Conservation (phyloP, 352 stramenopile genomes). For the Aphanomyces invadans region DNA sequence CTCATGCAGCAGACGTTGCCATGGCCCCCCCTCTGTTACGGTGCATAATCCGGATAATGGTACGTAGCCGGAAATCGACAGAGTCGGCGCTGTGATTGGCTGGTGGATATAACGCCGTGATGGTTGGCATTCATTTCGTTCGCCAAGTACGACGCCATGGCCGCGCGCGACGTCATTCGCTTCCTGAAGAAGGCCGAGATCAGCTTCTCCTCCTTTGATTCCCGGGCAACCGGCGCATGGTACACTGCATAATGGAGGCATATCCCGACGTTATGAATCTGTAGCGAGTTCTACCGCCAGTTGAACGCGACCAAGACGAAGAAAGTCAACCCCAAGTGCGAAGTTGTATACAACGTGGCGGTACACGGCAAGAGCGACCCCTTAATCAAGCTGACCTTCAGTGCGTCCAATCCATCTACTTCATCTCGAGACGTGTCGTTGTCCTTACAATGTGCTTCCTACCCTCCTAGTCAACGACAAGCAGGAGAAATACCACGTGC, state of each 20-base stretch:
- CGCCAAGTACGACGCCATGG: conserved; percentile 40
- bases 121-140: conserved; percentile 19
- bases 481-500: conserved; percentile 61
- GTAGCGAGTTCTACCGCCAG: conserved; percentile 77
- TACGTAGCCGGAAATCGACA: neutral
- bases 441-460: conserved; percentile 7
- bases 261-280: neutral
- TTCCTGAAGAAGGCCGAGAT: conserved; percentile 82
- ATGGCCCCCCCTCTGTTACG: no score
- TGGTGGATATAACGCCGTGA: neutral
- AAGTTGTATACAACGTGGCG: conserved; percentile 52
- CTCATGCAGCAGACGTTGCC: no score
- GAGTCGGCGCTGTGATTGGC: no score
- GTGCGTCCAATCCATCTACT: conserved; percentile 31
- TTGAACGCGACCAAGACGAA: conserved; percentile 73
- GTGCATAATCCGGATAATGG: neutral
- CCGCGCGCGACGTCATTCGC: conserved; percentile 71
- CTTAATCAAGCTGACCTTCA: conserved; percentile 75
- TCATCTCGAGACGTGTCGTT: neutral
- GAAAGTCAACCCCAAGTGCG: conserved; percentile 69
- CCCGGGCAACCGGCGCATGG: conserved; percentile 62
- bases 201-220: conserved; percentile 80
- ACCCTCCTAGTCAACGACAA: conserved; percentile 54
- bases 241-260: conserved; percentile 26
- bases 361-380: conserved; percentile 42